Evolutionary conservation across 192 early-diverging fungal genomes (phyloP).

Genomic region (Oehlia diaphana): DNA sequence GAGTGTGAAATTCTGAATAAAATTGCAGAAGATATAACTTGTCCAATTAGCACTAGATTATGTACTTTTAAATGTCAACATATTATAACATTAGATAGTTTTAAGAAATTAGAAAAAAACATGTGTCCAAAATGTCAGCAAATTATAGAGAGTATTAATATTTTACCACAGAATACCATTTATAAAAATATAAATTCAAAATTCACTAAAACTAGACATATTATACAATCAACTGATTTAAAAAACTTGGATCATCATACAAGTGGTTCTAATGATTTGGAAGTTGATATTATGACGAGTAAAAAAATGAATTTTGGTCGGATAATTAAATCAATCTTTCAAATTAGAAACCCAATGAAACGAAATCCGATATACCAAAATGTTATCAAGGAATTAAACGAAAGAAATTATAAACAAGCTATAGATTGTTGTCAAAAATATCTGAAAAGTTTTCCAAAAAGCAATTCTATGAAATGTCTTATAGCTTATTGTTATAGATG

Average conservation of each 20-base stretch:
- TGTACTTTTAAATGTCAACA: background rate
- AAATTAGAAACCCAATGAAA: background rate
- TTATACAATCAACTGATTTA: background rate
- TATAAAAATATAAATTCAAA: background rate
- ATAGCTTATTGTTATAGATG: background rate
- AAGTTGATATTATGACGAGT: background rate
- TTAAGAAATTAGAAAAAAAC: background rate
- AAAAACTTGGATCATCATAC: background rate
- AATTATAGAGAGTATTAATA: background rate
- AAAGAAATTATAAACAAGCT: background rate
- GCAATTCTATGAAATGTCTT: background rate
- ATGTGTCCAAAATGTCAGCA: background rate
- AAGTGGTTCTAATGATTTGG: background rate
- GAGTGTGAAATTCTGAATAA: background rate
- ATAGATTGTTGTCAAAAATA: background rate
- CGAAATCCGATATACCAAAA: background rate
- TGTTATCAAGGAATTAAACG: background rate
- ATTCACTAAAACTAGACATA: background rate
- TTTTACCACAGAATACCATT: background rate
- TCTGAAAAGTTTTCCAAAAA: background rate
- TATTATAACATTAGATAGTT: background rate
- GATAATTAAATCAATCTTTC: background rate
- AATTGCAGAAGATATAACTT: background rate
- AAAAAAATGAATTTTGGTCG: background rate
- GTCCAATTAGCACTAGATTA: background rate